Percentiles rank a stretch among this genome's conserved stretches.
Evolutionary conservation across 768 basidiomycete genomes (phyloP).

Genomic region (Boletus tylopilopsis): DNA sequence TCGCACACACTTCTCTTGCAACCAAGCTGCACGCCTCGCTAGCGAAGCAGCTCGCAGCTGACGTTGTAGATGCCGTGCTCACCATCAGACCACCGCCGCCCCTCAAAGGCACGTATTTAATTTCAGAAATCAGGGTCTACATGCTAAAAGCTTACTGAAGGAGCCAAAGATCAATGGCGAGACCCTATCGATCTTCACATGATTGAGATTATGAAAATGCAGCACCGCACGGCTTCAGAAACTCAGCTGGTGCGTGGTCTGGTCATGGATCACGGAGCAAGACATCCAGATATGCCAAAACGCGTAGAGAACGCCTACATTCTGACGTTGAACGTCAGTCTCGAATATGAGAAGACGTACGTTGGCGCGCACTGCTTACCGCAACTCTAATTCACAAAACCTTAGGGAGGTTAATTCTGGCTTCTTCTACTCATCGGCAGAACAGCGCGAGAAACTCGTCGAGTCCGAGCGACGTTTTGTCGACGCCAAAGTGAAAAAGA

Average conservation of each 20-base stretch:
- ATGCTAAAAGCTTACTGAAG: constrained; percentile 35
- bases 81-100: constrained; percentile 75
- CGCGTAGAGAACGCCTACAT: constrained; percentile 95
- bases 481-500: constrained; percentile 92
- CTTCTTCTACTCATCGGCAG: constrained; percentile 98
- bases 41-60: constrained; percentile 84
- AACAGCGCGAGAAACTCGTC: constrained; percentile 97
- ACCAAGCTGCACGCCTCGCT: constrained; percentile 85
- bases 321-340: constrained; percentile 91
- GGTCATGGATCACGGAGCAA: constrained; percentile 94
- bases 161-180: constrained; percentile 62
- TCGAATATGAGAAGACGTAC: constrained; percentile 99
- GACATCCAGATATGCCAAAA: constrained; percentile 99
- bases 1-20: constrained; percentile 91
- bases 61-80: constrained; percentile 93
- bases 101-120: constrained; percentile 45
- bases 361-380: constrained; percentile 32
- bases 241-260: constrained; percentile 94
- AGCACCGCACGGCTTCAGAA: constrained; percentile 96
- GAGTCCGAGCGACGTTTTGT: constrained; percentile 95
- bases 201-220: constrained; percentile 99
- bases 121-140: constrained; percentile 24
- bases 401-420: constrained; percentile 96
- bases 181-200: constrained; percentile 98
- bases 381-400: constrained; percentile 18